Evolutionary conservation across 805 yeast species (phyloP).

Genomic region (Zygosaccharomyces bailii): DNA sequence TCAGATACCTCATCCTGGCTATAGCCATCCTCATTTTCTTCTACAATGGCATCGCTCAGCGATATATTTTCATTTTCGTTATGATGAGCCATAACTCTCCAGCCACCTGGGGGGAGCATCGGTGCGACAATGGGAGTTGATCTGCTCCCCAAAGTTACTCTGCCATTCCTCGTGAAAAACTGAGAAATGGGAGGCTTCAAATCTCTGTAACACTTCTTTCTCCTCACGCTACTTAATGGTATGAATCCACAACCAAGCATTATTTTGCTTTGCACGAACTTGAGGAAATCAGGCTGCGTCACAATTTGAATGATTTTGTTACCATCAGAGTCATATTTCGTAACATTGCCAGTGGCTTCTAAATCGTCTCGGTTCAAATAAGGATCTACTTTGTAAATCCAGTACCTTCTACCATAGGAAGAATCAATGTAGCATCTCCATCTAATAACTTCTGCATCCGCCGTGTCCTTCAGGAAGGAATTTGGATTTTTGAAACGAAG

Average conservation of each 20-base stretch:
- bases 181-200: constrained; percentile 35
- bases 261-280: constrained; percentile 40
- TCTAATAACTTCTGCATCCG: constrained; percentile 23
- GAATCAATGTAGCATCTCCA: constrained; percentile 37
- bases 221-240: constrained; percentile 28
- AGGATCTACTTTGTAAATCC: constrained; percentile 58
- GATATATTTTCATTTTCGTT: constrained; percentile 15
- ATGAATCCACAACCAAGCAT: constrained; percentile 38
- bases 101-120: constrained; percentile 35
- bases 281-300: constrained; percentile 40
- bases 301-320: constrained; percentile 46
- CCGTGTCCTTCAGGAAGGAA: constrained; percentile 23
- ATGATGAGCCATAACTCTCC: constrained; percentile 32
- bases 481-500: constrained; percentile 21
- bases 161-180: constrained; percentile 34
- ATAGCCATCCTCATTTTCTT: constrained; percentile 8
- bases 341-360: constrained; percentile 37
- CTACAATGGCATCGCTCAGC: constrained; percentile 8
- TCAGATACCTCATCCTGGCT: constrained; percentile 6
- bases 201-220: constrained; percentile 33
- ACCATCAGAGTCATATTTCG: constrained; percentile 64
- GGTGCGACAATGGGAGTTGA: constrained; percentile 28
- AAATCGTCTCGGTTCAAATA: constrained; percentile 36
- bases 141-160: constrained; percentile 25
- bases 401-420: constrained; percentile 67